These are phyloP conservation scores for Wickerhamiella vanderwaltii DNA, from an alignment of 805 yeast species.

Conservation along the genomic window DNA sequence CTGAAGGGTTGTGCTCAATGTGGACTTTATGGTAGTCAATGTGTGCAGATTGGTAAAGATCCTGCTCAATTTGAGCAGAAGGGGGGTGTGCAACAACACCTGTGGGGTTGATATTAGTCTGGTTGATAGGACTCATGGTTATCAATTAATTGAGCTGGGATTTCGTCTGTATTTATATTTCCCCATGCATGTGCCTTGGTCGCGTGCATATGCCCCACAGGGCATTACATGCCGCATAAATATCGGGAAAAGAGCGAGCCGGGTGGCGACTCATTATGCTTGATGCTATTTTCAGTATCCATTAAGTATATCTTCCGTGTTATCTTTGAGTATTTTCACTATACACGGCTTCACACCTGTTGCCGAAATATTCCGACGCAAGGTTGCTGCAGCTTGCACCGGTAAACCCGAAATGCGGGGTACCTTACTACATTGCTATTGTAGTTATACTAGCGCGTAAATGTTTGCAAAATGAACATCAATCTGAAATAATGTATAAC, in stretches of 20 bases:
- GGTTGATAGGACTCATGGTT: conserved; percentile 28
- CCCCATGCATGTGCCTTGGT: conserved; percentile 2
- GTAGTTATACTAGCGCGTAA: too few relatives aligned
- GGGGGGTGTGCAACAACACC: conserved; percentile 32
- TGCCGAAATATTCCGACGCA: too few relatives aligned
- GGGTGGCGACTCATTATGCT: too few relatives aligned
- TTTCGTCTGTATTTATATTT: not conserved
- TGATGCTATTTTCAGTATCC: too few relatives aligned
- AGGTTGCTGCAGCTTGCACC: conserved; percentile 3
- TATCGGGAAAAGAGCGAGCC: too few relatives aligned
- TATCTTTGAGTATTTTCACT: too few relatives aligned
- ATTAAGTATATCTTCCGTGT: too few relatives aligned
- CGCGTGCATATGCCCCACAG: conserved; percentile 5
- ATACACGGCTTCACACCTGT: too few relatives aligned
- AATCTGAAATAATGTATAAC: too few relatives aligned
- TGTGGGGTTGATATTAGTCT: conserved; percentile 32
- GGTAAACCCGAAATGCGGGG: conserved; percentile 8
- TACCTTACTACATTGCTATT: too few relatives aligned
- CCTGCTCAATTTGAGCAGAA: conserved; percentile 32
- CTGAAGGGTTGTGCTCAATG: conserved; percentile 72
- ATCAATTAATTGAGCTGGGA: not conserved
- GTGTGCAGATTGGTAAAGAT: conserved; percentile 31
- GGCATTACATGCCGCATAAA: too few relatives aligned
- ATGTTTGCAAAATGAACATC: too few relatives aligned
- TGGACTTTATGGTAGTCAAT: conserved; percentile 32